Conservation (phyloP, 805 yeast species). For the Komagataella pseudopastoris region DNA sequence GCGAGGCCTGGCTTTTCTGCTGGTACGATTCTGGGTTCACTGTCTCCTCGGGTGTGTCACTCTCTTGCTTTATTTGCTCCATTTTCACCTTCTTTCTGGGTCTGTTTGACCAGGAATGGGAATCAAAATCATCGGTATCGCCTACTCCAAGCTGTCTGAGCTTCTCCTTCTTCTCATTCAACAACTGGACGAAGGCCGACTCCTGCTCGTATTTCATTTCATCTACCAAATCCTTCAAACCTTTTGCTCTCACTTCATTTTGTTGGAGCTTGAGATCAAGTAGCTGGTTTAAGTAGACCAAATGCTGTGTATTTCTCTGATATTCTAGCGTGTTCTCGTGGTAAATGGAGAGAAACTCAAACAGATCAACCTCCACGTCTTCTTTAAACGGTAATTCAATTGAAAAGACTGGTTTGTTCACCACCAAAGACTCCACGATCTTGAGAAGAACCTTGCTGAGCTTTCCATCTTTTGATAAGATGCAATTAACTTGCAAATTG, state of each 20-base stretch:
- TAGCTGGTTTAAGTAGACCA: not conserved
- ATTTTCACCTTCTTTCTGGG: not conserved
- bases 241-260: not conserved
- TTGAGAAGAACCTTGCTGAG: not conserved
- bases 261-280: not conserved
- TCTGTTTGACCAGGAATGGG: not conserved
- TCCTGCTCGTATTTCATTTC: not conserved
- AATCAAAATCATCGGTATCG: not conserved
- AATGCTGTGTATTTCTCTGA: not conserved
- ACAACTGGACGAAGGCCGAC: not conserved
- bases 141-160: not conserved
- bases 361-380: not conserved
- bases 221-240: not conserved
- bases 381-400: not conserved
- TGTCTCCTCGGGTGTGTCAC: not conserved
- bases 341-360: not conserved
- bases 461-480: not conserved
- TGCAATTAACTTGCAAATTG: not conserved
- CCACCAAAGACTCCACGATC: not conserved
- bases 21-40: not conserved
- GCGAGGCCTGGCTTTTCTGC: not conserved
- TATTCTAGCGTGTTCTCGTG: not conserved
- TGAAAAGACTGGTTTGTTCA: not conserved
- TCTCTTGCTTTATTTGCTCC: not conserved
- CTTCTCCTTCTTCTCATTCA: conserved; percentile 1